Evolutionary conservation across 805 yeast species (phyloP).

Genomic region (Schwanniomyces sp.): DNA sequence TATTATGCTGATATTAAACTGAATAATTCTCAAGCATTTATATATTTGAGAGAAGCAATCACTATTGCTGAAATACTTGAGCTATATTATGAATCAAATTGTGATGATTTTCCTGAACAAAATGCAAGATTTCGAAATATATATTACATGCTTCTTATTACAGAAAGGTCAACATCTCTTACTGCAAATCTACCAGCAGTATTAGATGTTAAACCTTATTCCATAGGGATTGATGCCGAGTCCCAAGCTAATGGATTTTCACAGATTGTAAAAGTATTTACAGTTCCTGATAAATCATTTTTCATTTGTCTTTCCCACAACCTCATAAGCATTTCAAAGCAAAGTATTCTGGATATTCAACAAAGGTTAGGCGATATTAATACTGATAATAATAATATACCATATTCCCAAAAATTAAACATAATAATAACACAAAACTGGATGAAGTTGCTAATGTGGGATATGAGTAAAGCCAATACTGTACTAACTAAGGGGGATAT

Average conservation of each 20-base stretch:
- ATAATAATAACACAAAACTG: conserved; percentile 34
- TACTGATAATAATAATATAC: conserved; percentile 6
- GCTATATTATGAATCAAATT: conserved; percentile 29
- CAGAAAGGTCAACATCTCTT: conserved; percentile 39
- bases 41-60: conserved; percentile 38
- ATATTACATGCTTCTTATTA: conserved; percentile 35
- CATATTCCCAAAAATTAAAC: conserved; percentile 18
- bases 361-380: conserved; percentile 18
- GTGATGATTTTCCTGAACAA: conserved; percentile 28
- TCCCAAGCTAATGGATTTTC: too few species aligned
- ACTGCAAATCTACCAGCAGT: conserved; percentile 38
- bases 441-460: conserved; percentile 40
- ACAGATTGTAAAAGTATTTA: conserved; percentile 17
- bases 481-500: too few species aligned
- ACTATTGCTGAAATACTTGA: conserved; percentile 36
- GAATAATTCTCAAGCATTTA: conserved; percentile 24
- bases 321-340: not conserved
- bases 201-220: conserved; percentile 34
- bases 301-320: conserved; percentile 19
- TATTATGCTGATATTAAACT: conserved; percentile 32
- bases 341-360: not conserved
- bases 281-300: conserved; percentile 37
- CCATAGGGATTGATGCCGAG: conserved; percentile 31
- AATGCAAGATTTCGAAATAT: conserved; percentile 35
- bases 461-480: too few species aligned